phyloP scores from a whole-genome alignment of 2,329 filamentous ascomycete species.

The Fusarium devonianum region DNA sequence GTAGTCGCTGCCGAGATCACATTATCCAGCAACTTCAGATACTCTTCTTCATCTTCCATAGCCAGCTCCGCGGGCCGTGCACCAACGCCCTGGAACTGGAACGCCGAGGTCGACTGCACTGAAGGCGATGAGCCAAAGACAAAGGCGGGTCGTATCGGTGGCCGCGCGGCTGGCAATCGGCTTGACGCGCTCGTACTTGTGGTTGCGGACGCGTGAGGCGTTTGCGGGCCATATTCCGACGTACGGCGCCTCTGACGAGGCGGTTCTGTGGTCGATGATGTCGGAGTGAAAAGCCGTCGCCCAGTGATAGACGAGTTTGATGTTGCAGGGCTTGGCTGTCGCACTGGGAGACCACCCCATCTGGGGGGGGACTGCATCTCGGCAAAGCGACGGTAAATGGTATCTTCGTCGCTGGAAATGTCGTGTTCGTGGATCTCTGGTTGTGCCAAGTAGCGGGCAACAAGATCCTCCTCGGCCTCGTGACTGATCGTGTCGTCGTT shows the following conservation, averaged over 20 bases:
- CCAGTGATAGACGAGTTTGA: conserved; percentile 20
- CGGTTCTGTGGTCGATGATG: conserved; percentile 3
- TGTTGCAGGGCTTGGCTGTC: conserved; percentile 19
- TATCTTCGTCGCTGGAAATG: neutral
- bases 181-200: neutral
- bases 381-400: conserved; percentile 1
- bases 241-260: neutral
- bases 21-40: conserved; percentile 14
- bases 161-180: neutral
- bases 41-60: conserved; percentile 19
- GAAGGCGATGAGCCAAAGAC: conserved; percentile 28
- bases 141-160: conserved; percentile 14
- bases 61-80: neutral
- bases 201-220: neutral
- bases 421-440: conserved; percentile 15
- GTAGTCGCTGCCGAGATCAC: conserved; percentile 11
- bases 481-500: neutral
- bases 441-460: neutral
- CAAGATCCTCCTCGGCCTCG: neutral
- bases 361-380: conserved; percentile 2
- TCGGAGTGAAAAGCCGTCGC: conserved; percentile 11
- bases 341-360: conserved; percentile 12
- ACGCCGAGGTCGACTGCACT: conserved; percentile 7
- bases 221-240: neutral
- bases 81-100: conserved; percentile 14